phyloP scores from a whole-genome alignment of 2,329 filamentous ascomycete species.

The Fusarium stilboides region DNA sequence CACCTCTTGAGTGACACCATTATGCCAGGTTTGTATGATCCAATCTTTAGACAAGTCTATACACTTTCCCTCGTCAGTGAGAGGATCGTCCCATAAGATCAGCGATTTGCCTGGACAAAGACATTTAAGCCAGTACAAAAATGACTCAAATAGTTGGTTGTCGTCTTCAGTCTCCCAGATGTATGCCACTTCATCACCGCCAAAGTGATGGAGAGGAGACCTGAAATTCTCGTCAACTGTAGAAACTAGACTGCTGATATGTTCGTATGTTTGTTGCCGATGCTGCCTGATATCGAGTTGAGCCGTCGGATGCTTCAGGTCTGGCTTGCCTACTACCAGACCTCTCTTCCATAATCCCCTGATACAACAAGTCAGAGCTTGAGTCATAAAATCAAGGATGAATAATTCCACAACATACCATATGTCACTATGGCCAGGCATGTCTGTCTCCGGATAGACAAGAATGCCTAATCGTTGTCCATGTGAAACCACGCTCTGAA shows the following conservation, averaged over 20 bases:
- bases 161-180: slow-evolving; percentile 16
- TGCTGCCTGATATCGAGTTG: slow-evolving; percentile 16
- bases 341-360: slow-evolving; percentile 23
- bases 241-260: not conserved
- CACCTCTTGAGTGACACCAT: not conserved
- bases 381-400: accelerated
- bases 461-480: not conserved
- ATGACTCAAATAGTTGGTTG: slow-evolving; percentile 4
- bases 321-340: slow-evolving; percentile 11
- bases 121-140: slow-evolving; percentile 8
- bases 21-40: slow-evolving; percentile 28
- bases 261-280: not conserved
- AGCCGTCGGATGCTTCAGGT: not conserved
- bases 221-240: not conserved
- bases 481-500: not conserved
- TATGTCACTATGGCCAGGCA: slow-evolving; percentile 24
- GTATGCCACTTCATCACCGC: slow-evolving; percentile 19
- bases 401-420: not conserved
- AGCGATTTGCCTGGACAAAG: not conserved
- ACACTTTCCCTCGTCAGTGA: slow-evolving; percentile 7
- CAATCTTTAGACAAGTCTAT: slow-evolving; percentile 6
- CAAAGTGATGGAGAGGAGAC: slow-evolving; percentile 19
- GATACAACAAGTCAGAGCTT: accelerated
- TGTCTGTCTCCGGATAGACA: slow-evolving; percentile 22
- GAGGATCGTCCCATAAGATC: slow-evolving; percentile 18